phyloP scores from a whole-genome alignment of 2,329 filamentous ascomycete species.

The Fusarium paranaense region DNA sequence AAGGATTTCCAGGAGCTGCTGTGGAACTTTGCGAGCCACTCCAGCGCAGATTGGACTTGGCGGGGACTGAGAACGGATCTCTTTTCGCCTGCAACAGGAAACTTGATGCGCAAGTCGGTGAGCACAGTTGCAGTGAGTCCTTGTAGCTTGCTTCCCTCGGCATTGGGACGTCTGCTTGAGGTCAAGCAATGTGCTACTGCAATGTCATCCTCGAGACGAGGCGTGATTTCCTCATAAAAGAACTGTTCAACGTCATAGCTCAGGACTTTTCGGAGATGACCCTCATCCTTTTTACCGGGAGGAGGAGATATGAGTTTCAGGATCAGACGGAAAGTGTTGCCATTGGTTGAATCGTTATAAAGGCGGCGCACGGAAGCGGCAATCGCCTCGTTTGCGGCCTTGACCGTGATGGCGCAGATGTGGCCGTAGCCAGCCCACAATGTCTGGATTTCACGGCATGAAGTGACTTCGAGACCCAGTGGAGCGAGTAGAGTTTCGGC shows the following conservation, averaged over 20 bases:
- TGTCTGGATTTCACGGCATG: constrained; percentile 54
- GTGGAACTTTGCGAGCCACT: constrained; percentile 75
- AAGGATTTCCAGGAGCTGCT: constrained; percentile 60
- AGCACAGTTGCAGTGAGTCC: constrained; percentile 66
- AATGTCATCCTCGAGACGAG: constrained; percentile 55
- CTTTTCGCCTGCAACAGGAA: constrained; percentile 68
- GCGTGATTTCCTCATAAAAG: constrained; percentile 70
- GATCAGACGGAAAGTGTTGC: constrained; percentile 56
- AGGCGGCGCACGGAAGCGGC: constrained; percentile 17
- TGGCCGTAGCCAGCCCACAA: constrained; percentile 66
- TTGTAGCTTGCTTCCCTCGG: constrained; percentile 45
- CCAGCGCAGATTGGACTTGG: constrained; percentile 66
- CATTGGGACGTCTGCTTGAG: constrained; percentile 50
- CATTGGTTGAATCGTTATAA: constrained; percentile 6
- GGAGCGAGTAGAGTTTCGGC: constrained; percentile 55
- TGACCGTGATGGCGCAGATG: constrained; percentile 66
- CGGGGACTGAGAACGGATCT: constrained; percentile 56
- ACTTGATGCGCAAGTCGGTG: constrained; percentile 65
- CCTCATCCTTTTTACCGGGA: constrained; percentile 59
- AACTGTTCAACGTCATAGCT: constrained; percentile 76
- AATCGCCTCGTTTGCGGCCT: constrained; percentile 41
- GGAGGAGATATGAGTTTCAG: constrained; percentile 70
- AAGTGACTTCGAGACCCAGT: constrained; percentile 54
- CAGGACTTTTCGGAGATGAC: constrained; percentile 73
- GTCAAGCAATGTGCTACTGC: constrained; percentile 64